Conservation (phyloP, 306 rosid species). For the Vigna angularis region DNA sequence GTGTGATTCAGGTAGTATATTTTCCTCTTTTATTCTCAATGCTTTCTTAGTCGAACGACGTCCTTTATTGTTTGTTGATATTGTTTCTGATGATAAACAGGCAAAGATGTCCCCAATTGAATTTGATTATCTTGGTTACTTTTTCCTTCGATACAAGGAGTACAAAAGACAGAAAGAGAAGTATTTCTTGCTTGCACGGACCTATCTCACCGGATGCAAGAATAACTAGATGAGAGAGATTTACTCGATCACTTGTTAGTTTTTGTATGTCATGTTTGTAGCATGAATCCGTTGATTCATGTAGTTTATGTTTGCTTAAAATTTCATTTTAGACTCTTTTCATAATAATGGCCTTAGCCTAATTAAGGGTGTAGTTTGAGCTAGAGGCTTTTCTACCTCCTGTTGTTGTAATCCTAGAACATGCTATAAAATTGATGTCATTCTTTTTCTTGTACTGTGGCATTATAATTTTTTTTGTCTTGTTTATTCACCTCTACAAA, state of each 20-base stretch:
- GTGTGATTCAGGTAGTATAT: slow-evolving; percentile 80
- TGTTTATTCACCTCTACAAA: too few relatives aligned
- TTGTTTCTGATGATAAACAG: slow-evolving; percentile 48
- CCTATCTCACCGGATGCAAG: slow-evolving; percentile 56
- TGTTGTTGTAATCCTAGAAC: slow-evolving; percentile 34
- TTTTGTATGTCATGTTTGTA: slow-evolving; percentile 27
- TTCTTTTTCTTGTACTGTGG: slow-evolving; percentile 2
- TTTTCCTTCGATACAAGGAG: slow-evolving; percentile 82
- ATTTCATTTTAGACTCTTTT: slow-evolving; percentile 43
- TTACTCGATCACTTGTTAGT: slow-evolving; percentile 3
- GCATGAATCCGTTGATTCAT: slow-evolving; percentile 37
- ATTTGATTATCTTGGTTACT: slow-evolving; percentile 80
- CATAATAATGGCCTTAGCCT: slow-evolving; percentile 31
- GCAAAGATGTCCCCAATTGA: slow-evolving; percentile 81
- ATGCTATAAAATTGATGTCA: slow-evolving; percentile 15
- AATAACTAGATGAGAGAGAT: slow-evolving; percentile 47
- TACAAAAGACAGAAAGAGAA: slow-evolving; percentile 71
- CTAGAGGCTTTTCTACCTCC: slow-evolving; percentile 4
- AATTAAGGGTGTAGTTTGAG: slow-evolving; percentile 29
- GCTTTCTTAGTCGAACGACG: not conserved
- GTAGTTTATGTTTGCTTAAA: slow-evolving; percentile 41
- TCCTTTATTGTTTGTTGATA: slow-evolving; percentile 7
- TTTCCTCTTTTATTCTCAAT: slow-evolving; percentile 37
- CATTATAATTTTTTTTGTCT: slow-evolving; percentile 1
- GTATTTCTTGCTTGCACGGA: slow-evolving; percentile 52